A percentile compares a stretch with the other conserved stretches of the same genome.
These are phyloP conservation scores for Mortierella antarctica DNA, from an alignment of 192 early-diverging fungal species.

Conservation along the genomic window DNA sequence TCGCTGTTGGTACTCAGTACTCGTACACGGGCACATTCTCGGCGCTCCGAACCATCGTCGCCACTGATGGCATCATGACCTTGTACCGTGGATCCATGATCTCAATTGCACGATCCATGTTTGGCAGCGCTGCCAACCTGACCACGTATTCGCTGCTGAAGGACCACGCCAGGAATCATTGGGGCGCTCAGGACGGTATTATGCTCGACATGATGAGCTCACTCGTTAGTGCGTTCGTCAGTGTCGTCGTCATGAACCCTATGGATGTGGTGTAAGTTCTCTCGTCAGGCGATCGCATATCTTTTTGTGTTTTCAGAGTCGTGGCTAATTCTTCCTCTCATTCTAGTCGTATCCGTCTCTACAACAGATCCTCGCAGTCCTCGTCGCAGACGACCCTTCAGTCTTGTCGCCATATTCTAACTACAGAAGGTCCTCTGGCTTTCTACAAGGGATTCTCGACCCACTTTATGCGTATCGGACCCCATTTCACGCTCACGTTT, in stretches of 20 bases:
- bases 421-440: slow-evolving; percentile 72
- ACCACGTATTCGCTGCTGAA: slow-evolving; percentile 76
- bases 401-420: slow-evolving; percentile 53
- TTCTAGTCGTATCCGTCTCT: slow-evolving; percentile 77
- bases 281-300: slow-evolving; percentile 1
- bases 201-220: slow-evolving; percentile 76
- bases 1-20: slow-evolving; percentile 78
- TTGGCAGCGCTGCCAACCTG: slow-evolving; percentile 76
- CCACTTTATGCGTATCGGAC: slow-evolving; percentile 82
- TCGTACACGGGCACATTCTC: slow-evolving; percentile 68
- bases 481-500: slow-evolving; percentile 82
- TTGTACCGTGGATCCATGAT: slow-evolving; percentile 78
- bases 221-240: slow-evolving; percentile 67
- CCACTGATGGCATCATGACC: slow-evolving; percentile 62
- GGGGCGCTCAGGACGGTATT: slow-evolving; percentile 69
- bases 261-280: slow-evolving; percentile 59
- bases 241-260: slow-evolving; percentile 64
- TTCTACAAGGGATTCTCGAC: slow-evolving; percentile 80
- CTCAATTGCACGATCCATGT: slow-evolving; percentile 70
- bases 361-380: slow-evolving; percentile 75
- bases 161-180: slow-evolving; percentile 67
- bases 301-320: background rate
- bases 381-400: slow-evolving; percentile 67
- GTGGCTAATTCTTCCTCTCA: slow-evolving; percentile 20
- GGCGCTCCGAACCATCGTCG: slow-evolving; percentile 63